phyloP scores from a whole-genome alignment of 495 filamentous ascomycete genomes.

The Daldinia childiae region DNA sequence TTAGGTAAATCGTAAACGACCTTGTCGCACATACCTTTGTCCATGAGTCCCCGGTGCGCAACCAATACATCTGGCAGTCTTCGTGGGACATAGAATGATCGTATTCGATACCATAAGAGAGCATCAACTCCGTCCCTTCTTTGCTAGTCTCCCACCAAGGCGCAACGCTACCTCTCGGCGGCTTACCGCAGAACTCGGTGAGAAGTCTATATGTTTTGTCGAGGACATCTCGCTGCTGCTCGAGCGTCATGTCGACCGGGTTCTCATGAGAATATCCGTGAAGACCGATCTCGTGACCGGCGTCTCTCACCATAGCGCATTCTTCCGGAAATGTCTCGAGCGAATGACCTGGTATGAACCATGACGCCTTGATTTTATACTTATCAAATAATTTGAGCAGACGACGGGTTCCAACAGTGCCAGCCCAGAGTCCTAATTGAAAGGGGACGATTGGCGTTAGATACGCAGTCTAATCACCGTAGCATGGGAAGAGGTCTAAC shows the following conservation, averaged over 20 bases:
- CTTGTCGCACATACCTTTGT: slow-evolving; percentile 42
- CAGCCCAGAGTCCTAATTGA: slow-evolving; percentile 70
- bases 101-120: slow-evolving; percentile 73
- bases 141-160: slow-evolving; percentile 74
- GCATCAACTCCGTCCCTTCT: slow-evolving; percentile 72
- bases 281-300: slow-evolving; percentile 81
- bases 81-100: slow-evolving; percentile 62
- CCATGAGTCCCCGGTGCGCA: slow-evolving; percentile 58
- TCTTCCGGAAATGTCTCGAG: slow-evolving; percentile 82
- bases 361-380: slow-evolving; percentile 83
- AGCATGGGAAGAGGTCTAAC: slow-evolving; percentile 39
- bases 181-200: slow-evolving; percentile 78
- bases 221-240: slow-evolving; percentile 78
- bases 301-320: slow-evolving; percentile 75
- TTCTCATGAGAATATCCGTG: slow-evolving; percentile 83
- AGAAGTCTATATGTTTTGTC: slow-evolving; percentile 79
- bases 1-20: not conserved
- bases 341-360: slow-evolving; percentile 84
- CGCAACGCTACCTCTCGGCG: slow-evolving; percentile 73
- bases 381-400: slow-evolving; percentile 80
- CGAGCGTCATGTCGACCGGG: slow-evolving; percentile 72
- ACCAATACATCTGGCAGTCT: slow-evolving; percentile 66
- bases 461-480: slow-evolving; percentile 15
- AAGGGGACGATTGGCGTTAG: not conserved
- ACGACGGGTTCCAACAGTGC: slow-evolving; percentile 74